Evolutionary conservation across 2,329 filamentous ascomycete genomes (phyloP), one percentile per base, ranked within the genome.

Genomic region (Penicillium palitans): DNA sequence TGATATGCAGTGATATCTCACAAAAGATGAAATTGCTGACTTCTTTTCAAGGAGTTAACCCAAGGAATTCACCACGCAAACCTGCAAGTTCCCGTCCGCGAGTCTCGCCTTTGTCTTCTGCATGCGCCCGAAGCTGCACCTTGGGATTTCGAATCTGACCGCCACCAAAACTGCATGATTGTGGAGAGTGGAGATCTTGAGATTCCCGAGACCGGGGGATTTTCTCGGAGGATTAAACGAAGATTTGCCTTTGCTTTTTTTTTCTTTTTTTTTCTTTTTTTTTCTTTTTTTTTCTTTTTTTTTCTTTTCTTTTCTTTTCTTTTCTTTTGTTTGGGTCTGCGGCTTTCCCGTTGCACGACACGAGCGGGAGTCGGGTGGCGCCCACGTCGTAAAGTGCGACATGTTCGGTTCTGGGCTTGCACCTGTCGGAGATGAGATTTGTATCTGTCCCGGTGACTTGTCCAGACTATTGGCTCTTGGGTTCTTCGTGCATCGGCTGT

Each of bases 361-460:
- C 10, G 33, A 46, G 35, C 41, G 24, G 31, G 25, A 33, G 13
- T 52, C 49, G 35, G 45, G 53, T 55, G 53, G 55, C 55, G 48
- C 12, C 45, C 53, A 55, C 21, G 37, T 31, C 17, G 25, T 50
- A 21, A 48, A 24, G 21, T 51, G 19, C 37, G 46, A 40, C 29
- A 31, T 27, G 29, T 35, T 50, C 19, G 13, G 45, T 37, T 48
- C 15, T 50, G 45, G 45, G 21, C 25, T 55, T 55, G 45, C 45
- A 50, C n/a, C 6, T 42, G 12, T 55, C 45, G 27, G 53, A 50
- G 45, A 50, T 50, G 42, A 50, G 35, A 50, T 42, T 40, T 3
- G 4, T 29, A 25, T 31, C 9, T 40, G 45, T 19, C 45, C 31
- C 2, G 37, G 17, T 49, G 29, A 31, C 27, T 50, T 35, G 12